Evolutionary conservation across 352 stramenopile genomes (phyloP).

Genomic region (Globisporangium perplexum): DNA sequence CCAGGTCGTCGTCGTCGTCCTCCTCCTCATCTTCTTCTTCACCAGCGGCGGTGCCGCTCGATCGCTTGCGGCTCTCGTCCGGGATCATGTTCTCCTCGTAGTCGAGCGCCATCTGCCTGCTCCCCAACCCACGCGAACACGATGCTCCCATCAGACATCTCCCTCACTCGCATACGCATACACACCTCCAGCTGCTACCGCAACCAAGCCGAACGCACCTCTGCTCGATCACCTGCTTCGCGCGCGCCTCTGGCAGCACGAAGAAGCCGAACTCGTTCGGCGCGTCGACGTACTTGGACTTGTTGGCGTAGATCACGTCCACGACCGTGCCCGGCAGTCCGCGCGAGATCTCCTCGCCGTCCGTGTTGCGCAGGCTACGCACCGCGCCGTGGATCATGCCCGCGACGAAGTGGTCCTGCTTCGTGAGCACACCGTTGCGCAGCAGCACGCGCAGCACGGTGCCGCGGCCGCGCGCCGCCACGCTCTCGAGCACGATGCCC

Average conservation of each 20-base stretch:
- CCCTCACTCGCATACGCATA: too few species aligned
- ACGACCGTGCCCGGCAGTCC: constrained; percentile 65
- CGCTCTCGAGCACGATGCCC: constrained; percentile 71
- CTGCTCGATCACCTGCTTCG: constrained; percentile 71
- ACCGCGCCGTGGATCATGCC: constrained; percentile 84
- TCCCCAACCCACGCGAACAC: constrained; percentile 1
- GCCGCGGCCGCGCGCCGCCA: constrained; percentile 55
- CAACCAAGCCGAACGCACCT: constrained; percentile 23
- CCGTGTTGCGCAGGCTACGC: constrained; percentile 48
- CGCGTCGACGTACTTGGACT: constrained; percentile 78
- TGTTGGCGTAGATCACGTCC: constrained; percentile 77
- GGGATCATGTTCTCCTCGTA: constrained; percentile 56
- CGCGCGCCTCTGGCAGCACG: constrained; percentile 46
- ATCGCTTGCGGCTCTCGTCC: not conserved
- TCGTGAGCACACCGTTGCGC: constrained; percentile 49
- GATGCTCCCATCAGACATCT: too few species aligned
- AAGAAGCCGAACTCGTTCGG: constrained; percentile 82
- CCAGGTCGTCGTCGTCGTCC: constrained; percentile 13
- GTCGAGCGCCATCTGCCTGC: constrained; percentile 63
- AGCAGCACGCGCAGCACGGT: constrained; percentile 72
- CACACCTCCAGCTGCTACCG: not conserved
- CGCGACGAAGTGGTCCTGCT: constrained; percentile 75
- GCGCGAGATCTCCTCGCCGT: constrained; percentile 45
- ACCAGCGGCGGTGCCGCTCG: too few species aligned
- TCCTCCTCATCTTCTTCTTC: not conserved